A percentile compares a stretch with the other conserved stretches of the same genome.
These are phyloP conservation scores for Ceratocystis smalleyi DNA, from an alignment of 2,329 filamentous ascomycete genomes.

Conservation along the genomic window DNA sequence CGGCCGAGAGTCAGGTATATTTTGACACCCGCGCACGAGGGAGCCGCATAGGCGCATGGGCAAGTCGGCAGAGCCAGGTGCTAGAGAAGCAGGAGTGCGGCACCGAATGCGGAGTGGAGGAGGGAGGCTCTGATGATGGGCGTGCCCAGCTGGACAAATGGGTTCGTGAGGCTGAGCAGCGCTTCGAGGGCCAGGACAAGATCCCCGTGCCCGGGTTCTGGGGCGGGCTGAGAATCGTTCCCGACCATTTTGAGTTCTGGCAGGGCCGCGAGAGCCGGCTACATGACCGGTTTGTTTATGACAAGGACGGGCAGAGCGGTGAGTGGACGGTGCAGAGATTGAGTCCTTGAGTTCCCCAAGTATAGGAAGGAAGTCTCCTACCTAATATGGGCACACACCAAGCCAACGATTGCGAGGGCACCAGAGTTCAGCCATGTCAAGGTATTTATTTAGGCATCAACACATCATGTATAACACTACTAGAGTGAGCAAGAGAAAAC, in stretches of 20 bases:
- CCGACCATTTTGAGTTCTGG: constrained; percentile 87
- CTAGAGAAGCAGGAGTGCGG: constrained; percentile 32
- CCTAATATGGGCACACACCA: too few relatives aligned
- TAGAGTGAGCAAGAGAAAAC: background rate
- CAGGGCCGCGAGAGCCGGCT: constrained; percentile 78
- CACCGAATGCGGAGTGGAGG: constrained; percentile 7
- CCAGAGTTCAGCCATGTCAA: too few relatives aligned
- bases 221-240: constrained; percentile 77
- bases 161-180: constrained; percentile 60
- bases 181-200: constrained; percentile 57
- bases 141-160: constrained; percentile 58
- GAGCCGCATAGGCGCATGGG: constrained; percentile 80
- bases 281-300: constrained; percentile 85
- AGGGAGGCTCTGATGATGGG: constrained; percentile 41
- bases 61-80: constrained; percentile 72
- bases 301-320: constrained; percentile 27
- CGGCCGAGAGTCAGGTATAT: constrained; percentile 57
- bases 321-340: constrained; percentile 56
- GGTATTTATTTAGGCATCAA: background rate
- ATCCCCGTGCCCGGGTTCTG: constrained; percentile 90
- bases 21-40: constrained; percentile 59
- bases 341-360: constrained; percentile 40
- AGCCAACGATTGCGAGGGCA: too few relatives aligned
- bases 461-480: background rate
- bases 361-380: too few relatives aligned